A percentile compares a stretch with the other conserved stretches of the same genome.
Evolutionary conservation across 2,329 filamentous ascomycete species (phyloP).

Genomic region (Blastomyces emzantsi): DNA sequence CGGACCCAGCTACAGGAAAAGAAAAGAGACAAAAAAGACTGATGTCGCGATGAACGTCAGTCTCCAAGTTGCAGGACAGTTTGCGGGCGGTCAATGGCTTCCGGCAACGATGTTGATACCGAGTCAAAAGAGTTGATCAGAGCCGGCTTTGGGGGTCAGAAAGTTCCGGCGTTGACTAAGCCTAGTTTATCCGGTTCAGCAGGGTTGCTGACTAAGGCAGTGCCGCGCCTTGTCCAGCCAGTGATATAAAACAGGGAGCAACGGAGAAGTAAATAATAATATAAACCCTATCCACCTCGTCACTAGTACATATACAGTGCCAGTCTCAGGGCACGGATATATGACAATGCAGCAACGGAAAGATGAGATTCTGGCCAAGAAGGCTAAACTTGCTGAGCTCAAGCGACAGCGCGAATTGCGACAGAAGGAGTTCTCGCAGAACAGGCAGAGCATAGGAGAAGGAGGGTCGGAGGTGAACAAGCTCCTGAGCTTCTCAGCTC

Average conservation of each 20-base stretch:
- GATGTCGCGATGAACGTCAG: slow-evolving; percentile 24
- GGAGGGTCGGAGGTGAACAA: slow-evolving; percentile 61
- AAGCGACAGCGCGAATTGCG: slow-evolving; percentile 84
- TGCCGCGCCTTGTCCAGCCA: background rate
- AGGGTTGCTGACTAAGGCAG: background rate
- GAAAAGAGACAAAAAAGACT: slow-evolving; percentile 29
- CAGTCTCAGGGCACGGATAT: background rate
- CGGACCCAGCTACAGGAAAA: slow-evolving; percentile 25
- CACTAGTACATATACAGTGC: background rate
- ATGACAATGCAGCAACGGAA: slow-evolving; percentile 57
- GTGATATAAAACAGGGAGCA: background rate
- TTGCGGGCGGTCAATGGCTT: slow-evolving; percentile 5
- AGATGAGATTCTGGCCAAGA: slow-evolving; percentile 95
- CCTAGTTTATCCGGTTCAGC: background rate
- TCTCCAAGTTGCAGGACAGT: slow-evolving; percentile 16
- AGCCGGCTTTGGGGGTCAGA: background rate
- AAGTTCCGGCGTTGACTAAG: background rate
- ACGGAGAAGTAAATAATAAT: background rate
- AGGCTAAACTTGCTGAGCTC: slow-evolving; percentile 91
- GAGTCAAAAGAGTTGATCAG: background rate
- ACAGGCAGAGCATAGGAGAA: slow-evolving; percentile 58
- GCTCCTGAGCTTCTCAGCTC: background rate
- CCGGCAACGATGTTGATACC: background rate
- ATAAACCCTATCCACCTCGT: background rate
- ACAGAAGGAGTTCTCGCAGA: slow-evolving; percentile 62